These are phyloP conservation scores for Lasiosphaeriaceae sp. DNA, from an alignment of 495 filamentous ascomycete species.

Conservation along the genomic window DNA sequence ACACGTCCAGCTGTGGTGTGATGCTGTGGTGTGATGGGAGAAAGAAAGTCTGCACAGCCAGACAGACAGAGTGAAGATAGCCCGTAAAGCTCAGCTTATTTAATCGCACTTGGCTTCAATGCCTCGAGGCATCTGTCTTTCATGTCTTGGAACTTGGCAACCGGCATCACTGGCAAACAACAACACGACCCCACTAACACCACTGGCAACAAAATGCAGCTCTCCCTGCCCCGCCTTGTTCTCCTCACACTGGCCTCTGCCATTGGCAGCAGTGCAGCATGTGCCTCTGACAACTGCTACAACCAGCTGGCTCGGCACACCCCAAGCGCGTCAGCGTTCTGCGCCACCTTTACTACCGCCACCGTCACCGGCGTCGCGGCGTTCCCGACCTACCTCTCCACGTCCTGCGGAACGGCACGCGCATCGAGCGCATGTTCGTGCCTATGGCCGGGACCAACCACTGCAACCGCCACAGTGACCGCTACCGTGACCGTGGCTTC, in stretches of 20 bases:
- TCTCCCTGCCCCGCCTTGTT: no score
- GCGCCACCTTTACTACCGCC: neutral
- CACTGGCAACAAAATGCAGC: no score
- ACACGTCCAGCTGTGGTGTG: no score
- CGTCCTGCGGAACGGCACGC: neutral
- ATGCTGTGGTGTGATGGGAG: no score
- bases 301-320: neutral
- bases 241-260: neutral
- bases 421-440: neutral
- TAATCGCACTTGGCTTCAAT: no score
- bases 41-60: no score
- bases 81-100: no score
- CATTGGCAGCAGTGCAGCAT: neutral
- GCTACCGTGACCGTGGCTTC: neutral
- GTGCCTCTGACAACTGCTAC: neutral
- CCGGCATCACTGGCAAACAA: no score
- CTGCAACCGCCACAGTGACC: neutral
- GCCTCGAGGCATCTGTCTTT: no score
- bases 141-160: no score
- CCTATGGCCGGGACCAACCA: neutral
- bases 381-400: conserved; percentile 1
- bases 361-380: neutral
- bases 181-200: no score
- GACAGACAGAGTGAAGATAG: no score
- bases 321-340: neutral